Percentiles rank a stretch among this genome's conserved stretches.
phyloP scores from a whole-genome alignment of 371 early-diverging fungal genomes.

The Sporodiniella umbellata region DNA sequence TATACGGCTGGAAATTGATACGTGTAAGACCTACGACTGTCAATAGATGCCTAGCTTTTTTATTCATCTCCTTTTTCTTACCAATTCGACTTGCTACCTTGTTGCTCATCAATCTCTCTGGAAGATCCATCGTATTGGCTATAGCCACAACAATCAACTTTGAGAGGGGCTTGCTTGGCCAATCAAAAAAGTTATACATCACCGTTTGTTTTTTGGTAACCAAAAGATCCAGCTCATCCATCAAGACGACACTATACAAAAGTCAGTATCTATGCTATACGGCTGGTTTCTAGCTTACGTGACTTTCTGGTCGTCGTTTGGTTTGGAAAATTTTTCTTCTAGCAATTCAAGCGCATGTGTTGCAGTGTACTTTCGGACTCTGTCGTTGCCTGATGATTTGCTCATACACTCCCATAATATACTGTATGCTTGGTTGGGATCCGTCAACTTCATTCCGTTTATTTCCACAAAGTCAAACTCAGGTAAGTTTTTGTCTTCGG shows the following conservation, averaged over 20 bases:
- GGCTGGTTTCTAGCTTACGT: no score
- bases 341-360: slow-evolving; percentile 77
- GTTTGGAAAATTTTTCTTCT: slow-evolving; percentile 64
- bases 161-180: slow-evolving; percentile 86
- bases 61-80: slow-evolving; percentile 18
- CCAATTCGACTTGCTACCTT: slow-evolving; percentile 94
- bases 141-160: slow-evolving; percentile 91
- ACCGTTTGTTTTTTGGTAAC: slow-evolving; percentile 91
- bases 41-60: background rate
- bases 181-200: slow-evolving; percentile 98
- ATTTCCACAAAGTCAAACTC: slow-evolving; percentile 88
- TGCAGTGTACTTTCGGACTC: slow-evolving; percentile 59
- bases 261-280: no score
- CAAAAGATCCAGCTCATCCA: slow-evolving; percentile 97
- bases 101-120: slow-evolving; percentile 90
- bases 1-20: slow-evolving; percentile 91
- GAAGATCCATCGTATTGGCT: slow-evolving; percentile 99
- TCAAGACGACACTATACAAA: slow-evolving; percentile 88
- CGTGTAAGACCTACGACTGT: slow-evolving; percentile 65
- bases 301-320: slow-evolving; percentile 30
- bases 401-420: slow-evolving; percentile 79
- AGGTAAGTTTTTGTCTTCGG: slow-evolving; percentile 61
- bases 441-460: slow-evolving; percentile 95
- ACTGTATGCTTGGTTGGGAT: slow-evolving; percentile 86
- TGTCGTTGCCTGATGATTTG: slow-evolving; percentile 1